Evolutionary conservation across 805 yeast genomes (phyloP).

Genomic region (Candida manassasensis): DNA sequence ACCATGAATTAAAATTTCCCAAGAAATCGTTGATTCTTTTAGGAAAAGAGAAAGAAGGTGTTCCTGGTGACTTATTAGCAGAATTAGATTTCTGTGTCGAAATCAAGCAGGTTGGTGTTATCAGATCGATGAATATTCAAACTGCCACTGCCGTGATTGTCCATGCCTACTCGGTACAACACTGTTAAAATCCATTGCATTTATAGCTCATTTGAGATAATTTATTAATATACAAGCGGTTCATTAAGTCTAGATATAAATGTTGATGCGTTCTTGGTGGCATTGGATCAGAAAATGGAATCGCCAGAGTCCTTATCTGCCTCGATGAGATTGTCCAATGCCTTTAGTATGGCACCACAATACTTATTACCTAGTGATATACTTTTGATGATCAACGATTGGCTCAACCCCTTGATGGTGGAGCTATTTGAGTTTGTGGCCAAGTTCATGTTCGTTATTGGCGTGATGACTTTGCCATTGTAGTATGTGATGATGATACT

Average conservation of each 20-base stretch:
- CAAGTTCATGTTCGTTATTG: conserved; percentile 65
- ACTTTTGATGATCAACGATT: conserved; percentile 45
- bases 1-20: conserved; percentile 66
- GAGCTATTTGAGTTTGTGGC: conserved; percentile 43
- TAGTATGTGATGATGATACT: conserved; percentile 75
- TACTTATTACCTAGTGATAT: conserved; percentile 53
- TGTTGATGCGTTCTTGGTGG: too few species aligned
- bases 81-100: conserved; percentile 85
- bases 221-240: conserved; percentile 3
- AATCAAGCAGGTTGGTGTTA: conserved; percentile 86
- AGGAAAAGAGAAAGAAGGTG: conserved; percentile 88
- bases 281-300: conserved; percentile 18
- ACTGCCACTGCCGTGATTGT: conserved; percentile 94
- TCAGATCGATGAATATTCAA: conserved; percentile 94
- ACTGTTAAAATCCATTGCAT: conserved; percentile 34
- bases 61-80: conserved; percentile 78
- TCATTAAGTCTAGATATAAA: too few species aligned
- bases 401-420: conserved; percentile 53
- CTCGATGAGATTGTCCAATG: conserved; percentile 47
- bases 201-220: conserved; percentile 6
- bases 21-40: conserved; percentile 68
- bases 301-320: conserved; percentile 32
- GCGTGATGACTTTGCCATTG: conserved; percentile 63
- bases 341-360: conserved; percentile 58
- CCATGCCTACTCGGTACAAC: conserved; percentile 78